Evolutionary conservation across 441 rosid genomes (phyloP).

Genomic region (Erodium moschatum): DNA sequence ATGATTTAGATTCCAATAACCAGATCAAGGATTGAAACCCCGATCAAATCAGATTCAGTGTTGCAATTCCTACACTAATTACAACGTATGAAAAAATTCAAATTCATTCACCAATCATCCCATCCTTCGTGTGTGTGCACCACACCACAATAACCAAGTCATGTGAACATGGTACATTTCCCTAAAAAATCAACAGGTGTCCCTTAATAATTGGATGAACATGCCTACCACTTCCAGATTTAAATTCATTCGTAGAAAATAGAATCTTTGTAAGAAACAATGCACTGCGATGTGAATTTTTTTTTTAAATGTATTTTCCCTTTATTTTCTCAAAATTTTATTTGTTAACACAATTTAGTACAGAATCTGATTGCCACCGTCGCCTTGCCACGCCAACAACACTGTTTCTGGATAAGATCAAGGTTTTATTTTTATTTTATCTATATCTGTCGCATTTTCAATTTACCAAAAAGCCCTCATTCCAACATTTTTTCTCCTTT

Average conservation of each 20-base stretch:
- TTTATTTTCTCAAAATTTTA: not conserved
- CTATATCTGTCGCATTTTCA: not conserved
- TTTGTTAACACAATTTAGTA: not conserved
- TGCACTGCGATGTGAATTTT: too few relatives aligned
- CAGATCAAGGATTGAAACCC: too few relatives aligned
- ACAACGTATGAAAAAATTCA: too few relatives aligned
- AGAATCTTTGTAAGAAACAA: not conserved
- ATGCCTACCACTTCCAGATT: not conserved
- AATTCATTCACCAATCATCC: too few relatives aligned
- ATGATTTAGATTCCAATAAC: too few relatives aligned
- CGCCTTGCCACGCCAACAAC: conserved; percentile 5
- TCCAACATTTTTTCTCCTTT: not conserved
- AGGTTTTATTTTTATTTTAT: not conserved
- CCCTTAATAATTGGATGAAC: not conserved
- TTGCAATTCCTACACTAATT: too few relatives aligned
- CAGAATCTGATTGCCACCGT: not conserved
- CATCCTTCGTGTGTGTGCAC: too few relatives aligned
- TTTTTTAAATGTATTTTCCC: too few relatives aligned
- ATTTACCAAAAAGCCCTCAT: not conserved
- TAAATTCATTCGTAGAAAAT: not conserved
- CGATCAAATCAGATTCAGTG: too few relatives aligned
- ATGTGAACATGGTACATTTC: too few relatives aligned
- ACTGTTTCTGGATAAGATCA: conserved; percentile 6
- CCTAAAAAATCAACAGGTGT: not conserved
- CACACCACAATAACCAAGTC: too few relatives aligned